Percentiles rank a stretch among this genome's conserved stretches.
Conservation (phyloP, 805 yeast genomes). For the Candida loeiensis region DNA sequence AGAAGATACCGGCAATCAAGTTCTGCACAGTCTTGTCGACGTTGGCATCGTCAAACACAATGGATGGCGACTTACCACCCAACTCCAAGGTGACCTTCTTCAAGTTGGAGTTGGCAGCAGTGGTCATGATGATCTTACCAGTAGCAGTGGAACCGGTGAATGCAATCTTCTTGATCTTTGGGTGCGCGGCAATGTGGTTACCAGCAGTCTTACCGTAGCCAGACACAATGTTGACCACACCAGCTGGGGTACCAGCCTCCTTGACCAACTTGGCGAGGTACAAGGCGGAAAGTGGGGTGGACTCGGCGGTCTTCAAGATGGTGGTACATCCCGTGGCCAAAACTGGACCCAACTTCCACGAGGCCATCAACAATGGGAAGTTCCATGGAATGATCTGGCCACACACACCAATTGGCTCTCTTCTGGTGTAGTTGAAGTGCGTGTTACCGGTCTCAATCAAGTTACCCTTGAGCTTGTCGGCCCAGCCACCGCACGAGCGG, state of each 20-base stretch:
- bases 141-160: slow-evolving; percentile 94
- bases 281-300: slow-evolving; percentile 86
- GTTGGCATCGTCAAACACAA: slow-evolving; percentile 83
- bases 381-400: slow-evolving; percentile 98
- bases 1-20: slow-evolving; percentile 80
- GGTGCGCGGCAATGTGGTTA: slow-evolving; percentile 72
- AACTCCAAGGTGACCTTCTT: slow-evolving; percentile 92
- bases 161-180: slow-evolving; percentile 82
- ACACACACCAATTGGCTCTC: slow-evolving; percentile 92
- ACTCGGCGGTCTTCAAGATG: slow-evolving; percentile 87
- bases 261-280: slow-evolving; percentile 64
- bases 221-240: slow-evolving; percentile 82
- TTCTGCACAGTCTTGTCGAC: slow-evolving; percentile 70
- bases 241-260: slow-evolving; percentile 88
- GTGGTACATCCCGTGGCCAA: slow-evolving; percentile 86
- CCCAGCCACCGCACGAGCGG: slow-evolving; percentile 87
- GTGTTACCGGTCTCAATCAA: slow-evolving; percentile 69
- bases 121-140: slow-evolving; percentile 78
- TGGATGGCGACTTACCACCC: slow-evolving; percentile 95
- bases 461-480: slow-evolving; percentile 81
- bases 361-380: slow-evolving; percentile 89
- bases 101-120: slow-evolving; percentile 73
- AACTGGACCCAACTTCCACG: slow-evolving; percentile 95
- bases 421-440: slow-evolving; percentile 74
- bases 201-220: slow-evolving; percentile 89